Evolutionary conservation across 78 protist genomes (phyloP).

Genomic region (Polysphondylium violaceum): DNA sequence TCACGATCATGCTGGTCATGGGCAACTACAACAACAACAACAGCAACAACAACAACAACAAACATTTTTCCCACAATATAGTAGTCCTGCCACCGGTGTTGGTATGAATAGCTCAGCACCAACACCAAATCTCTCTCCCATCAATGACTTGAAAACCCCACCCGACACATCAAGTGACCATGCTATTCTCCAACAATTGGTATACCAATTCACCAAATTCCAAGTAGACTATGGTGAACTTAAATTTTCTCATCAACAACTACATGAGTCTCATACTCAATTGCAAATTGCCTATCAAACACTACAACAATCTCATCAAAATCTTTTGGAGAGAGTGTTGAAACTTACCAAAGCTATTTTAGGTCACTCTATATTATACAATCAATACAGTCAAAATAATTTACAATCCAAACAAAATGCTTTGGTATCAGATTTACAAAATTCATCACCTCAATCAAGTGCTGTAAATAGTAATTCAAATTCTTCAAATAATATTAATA

Average conservation of each 20-base stretch:
- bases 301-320: slow-evolving; percentile 71
- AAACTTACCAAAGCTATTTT: slow-evolving; percentile 68
- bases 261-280: slow-evolving; percentile 66
- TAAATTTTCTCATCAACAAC: slow-evolving; percentile 30
- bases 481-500: too few relatives aligned
- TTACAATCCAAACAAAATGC: background rate
- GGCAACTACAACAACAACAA: background rate
- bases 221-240: slow-evolving; percentile 49
- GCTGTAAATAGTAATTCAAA: too few relatives aligned
- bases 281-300: slow-evolving; percentile 54
- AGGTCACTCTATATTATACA: slow-evolving; percentile 16
- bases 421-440: background rate
- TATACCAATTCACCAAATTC: slow-evolving; percentile 49
- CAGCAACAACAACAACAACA: too few relatives aligned
- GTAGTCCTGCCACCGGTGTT: background rate
- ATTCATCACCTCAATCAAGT: too few relatives aligned
- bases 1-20: slow-evolving; percentile 22
- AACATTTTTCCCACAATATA: background rate
- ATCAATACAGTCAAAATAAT: slow-evolving; percentile 14
- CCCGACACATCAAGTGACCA: background rate
- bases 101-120: background rate
- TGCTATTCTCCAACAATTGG: slow-evolving; percentile 32
- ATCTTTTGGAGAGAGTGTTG: slow-evolving; percentile 60
- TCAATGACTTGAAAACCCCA: background rate
- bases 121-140: background rate